These are phyloP conservation scores for Saccharomyces pastorianus DNA, from an alignment of 1,139 yeast genomes.

Conservation along the genomic window DNA sequence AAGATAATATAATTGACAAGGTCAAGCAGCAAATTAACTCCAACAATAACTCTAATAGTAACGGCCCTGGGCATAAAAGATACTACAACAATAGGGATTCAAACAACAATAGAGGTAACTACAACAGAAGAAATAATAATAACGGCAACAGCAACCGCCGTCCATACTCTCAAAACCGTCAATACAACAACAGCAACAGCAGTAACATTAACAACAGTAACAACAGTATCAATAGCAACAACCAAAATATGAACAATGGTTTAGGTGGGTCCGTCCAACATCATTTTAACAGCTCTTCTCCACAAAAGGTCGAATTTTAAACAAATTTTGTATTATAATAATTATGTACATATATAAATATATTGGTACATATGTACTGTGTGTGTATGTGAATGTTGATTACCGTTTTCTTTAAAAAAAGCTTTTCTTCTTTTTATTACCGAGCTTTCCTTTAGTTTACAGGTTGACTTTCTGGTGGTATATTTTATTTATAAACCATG, in stretches of 20 bases:
- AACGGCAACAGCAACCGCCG: conserved; percentile 9
- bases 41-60: conserved; percentile 31
- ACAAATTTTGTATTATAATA: background rate
- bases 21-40: conserved; percentile 49
- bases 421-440: background rate
- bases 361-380: background rate
- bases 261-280: conserved; percentile 29
- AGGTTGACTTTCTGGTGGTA: conserved; percentile 2
- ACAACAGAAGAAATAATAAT: conserved; percentile 20
- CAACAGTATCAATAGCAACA: conserved; percentile 12
- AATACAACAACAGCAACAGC: conserved; percentile 12
- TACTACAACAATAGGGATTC: conserved; percentile 12
- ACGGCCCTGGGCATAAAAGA: conserved; percentile 29
- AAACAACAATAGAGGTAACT: conserved; percentile 22
- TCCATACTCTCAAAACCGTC: conserved; percentile 7
- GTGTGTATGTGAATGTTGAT: background rate
- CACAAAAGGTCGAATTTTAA: conserved; percentile 13
- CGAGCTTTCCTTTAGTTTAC: background rate
- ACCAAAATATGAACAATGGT: conserved; percentile 13
- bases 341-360: background rate
- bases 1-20: conserved; percentile 69
- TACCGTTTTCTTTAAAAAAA: background rate
- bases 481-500: conserved; percentile 20
- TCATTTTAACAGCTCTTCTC: conserved; percentile 11
- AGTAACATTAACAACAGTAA: conserved; percentile 12